phyloP scores from a whole-genome alignment of 2,329 filamentous ascomycete species.

The Aurifilum marmelostoma region DNA sequence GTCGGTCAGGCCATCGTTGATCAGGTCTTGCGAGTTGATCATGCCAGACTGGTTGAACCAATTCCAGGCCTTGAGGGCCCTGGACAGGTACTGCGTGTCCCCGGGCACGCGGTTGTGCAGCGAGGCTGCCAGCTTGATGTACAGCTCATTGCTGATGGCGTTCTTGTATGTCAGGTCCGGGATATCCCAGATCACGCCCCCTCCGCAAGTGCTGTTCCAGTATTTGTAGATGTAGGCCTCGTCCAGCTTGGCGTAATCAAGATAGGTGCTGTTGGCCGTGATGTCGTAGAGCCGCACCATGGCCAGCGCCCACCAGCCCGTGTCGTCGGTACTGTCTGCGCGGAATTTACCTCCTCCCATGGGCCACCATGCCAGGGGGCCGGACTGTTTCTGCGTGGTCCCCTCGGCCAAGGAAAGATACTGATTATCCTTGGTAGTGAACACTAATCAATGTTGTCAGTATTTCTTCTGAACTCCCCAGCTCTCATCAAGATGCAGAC shows the following conservation, averaged over 20 bases:
- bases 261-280: constrained; percentile 54
- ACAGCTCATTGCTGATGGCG: constrained; percentile 62
- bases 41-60: constrained; percentile 57
- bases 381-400: constrained; percentile 41
- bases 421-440: constrained; percentile 35
- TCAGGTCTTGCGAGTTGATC: constrained; percentile 53
- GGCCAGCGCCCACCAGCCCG: constrained; percentile 66
- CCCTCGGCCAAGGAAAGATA: constrained; percentile 38
- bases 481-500: not conserved
- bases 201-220: constrained; percentile 53
- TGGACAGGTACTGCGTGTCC: constrained; percentile 47
- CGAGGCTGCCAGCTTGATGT: constrained; percentile 55
- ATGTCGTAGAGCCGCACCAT: constrained; percentile 61
- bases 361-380: constrained; percentile 41
- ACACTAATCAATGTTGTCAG: constrained; percentile 28
- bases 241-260: constrained; percentile 55
- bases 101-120: constrained; percentile 53
- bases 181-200: constrained; percentile 62
- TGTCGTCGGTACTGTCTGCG: constrained; percentile 55
- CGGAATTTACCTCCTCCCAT: constrained; percentile 44
- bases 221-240: constrained; percentile 61
- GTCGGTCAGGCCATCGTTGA: constrained; percentile 56
- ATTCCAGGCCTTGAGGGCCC: constrained; percentile 54
- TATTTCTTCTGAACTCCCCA: not conserved
- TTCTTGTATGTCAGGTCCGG: constrained; percentile 52